Conservation (phyloP, 176 grass and related monocot genomes). For the Bonia amplexicaulis region DNA sequence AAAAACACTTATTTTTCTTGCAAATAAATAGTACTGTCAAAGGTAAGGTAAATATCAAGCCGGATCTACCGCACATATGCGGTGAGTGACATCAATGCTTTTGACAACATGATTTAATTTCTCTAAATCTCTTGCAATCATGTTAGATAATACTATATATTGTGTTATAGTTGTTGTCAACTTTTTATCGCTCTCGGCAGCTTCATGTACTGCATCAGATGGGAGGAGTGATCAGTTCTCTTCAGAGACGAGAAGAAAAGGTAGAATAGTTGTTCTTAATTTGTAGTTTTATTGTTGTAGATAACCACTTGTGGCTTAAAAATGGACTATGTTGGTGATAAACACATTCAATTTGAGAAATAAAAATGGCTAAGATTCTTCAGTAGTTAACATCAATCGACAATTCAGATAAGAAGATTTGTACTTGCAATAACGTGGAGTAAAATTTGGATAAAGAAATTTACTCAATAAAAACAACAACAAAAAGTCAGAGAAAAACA, state of each 20-base stretch:
- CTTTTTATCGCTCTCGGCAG: no score
- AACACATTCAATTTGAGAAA: background rate
- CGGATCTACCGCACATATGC: background rate
- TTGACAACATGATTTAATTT: background rate
- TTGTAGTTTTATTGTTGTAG: background rate
- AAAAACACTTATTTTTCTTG: background rate
- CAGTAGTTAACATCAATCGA: no score
- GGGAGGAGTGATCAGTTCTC: background rate
- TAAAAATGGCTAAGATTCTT: no score
- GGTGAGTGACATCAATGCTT: background rate
- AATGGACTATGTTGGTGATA: background rate
- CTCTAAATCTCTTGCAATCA: background rate
- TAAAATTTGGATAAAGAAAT: no score
- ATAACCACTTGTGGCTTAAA: background rate
- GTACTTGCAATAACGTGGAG: no score
- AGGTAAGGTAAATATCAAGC: background rate
- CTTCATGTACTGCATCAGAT: background rate
- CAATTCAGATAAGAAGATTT: no score
- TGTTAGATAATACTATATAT: no score
- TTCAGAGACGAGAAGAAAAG: background rate
- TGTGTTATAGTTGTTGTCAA: no score
- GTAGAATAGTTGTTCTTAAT: no score
- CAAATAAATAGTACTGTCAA: background rate
- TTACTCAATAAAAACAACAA: no score
- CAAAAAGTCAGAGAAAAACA: no score